These are phyloP conservation scores for Fusarium sp. DNA, from an alignment of 2,329 filamentous ascomycete genomes.

Conservation along the genomic window DNA sequence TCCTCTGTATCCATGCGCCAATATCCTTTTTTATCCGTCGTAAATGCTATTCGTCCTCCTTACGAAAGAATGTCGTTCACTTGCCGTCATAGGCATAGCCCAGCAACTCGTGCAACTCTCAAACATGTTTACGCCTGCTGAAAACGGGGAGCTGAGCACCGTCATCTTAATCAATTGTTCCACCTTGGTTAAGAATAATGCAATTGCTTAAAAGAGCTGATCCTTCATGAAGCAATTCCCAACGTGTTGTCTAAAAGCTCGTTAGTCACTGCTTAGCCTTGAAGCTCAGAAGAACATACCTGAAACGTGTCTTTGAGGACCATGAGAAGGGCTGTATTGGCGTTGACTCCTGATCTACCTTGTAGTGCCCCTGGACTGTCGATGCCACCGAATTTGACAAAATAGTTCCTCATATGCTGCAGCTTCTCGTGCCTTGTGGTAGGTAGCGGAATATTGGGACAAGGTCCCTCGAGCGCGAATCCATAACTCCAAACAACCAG, in stretches of 20 bases:
- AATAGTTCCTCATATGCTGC: constrained; percentile 80
- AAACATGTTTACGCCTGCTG: background rate
- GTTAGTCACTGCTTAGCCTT: background rate
- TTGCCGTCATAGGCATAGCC: background rate
- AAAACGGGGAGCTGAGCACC: background rate
- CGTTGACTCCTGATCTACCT: constrained; percentile 77
- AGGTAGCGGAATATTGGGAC: constrained; percentile 61
- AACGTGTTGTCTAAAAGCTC: constrained; percentile 69
- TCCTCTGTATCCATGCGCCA: constrained; percentile 8
- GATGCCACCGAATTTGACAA: constrained; percentile 76
- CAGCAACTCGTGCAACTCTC: background rate
- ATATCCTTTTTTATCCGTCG: constrained; percentile 2
- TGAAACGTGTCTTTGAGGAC: constrained; percentile 82
- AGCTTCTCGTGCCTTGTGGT: constrained; percentile 71
- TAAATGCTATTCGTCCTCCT: background rate
- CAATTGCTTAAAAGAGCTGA: constrained; percentile 82
- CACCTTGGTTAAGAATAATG: constrained; percentile 58
- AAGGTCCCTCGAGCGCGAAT: constrained; percentile 85
- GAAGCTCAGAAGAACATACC: background rate
- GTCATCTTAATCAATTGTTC: constrained; percentile 32
- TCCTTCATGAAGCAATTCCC: constrained; percentile 92
- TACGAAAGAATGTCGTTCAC: background rate
- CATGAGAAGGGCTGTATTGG: constrained; percentile 81
- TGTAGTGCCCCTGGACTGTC: constrained; percentile 80
- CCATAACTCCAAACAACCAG: constrained; percentile 96